These are phyloP conservation scores for Akebia trifoliata DNA, from an alignment of 164 flowering plant genomes.

Conservation along the genomic window DNA sequence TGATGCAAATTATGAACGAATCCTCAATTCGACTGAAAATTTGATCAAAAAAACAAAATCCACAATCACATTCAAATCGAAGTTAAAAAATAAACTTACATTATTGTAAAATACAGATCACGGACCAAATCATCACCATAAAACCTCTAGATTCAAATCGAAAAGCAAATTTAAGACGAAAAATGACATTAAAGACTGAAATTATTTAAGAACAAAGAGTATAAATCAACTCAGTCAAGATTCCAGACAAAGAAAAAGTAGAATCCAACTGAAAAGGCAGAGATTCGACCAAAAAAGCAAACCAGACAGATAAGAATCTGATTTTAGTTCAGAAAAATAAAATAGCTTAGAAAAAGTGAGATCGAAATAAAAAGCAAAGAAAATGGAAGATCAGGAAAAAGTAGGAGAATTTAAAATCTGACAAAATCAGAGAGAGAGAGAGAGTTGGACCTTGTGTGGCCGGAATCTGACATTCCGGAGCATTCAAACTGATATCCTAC, in stretches of 20 bases:
- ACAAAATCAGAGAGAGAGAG: slow-evolving; percentile 2
- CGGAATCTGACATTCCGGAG: slow-evolving; percentile 13
- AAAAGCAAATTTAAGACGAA: slow-evolving; percentile 5
- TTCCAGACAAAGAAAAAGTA: not conserved
- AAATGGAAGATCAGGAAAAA: no score
- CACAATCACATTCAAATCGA: no score
- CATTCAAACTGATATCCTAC: no score
- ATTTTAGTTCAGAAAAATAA: slow-evolving; percentile 19
- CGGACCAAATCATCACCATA: not conserved
- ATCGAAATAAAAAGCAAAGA: slow-evolving; percentile 14
- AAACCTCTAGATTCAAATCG: slow-evolving; percentile 9
- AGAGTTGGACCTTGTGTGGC: slow-evolving; percentile 9
- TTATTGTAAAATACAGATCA: no score
- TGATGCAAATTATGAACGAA: no score
- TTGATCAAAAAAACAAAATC: no score
- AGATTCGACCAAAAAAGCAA: slow-evolving; percentile 7
- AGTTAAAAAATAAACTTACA: no score
- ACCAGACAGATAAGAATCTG: slow-evolving; percentile 21
- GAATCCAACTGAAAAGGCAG: slow-evolving; percentile 17
- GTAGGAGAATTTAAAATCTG: no score
- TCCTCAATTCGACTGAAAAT: no score
- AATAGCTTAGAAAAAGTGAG: slow-evolving; percentile 24
- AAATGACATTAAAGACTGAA: not conserved
- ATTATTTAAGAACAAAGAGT: not conserved
- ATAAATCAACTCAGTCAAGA: not conserved